Evolutionary conservation across 495 filamentous ascomycete species (phyloP).

Genomic region (Penicillium argentinense): DNA sequence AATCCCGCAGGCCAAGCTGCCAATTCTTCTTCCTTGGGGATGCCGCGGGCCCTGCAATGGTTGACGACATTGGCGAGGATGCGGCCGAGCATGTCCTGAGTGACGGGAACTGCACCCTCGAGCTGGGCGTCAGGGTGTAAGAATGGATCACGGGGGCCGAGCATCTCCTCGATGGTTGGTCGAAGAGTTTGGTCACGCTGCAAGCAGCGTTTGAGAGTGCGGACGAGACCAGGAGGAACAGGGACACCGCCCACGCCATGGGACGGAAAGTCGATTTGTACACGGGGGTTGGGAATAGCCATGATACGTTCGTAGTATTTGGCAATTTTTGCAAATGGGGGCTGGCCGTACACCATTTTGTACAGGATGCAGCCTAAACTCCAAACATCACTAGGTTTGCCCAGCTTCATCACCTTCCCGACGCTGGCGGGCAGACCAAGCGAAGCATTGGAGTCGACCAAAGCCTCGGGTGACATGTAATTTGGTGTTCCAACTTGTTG

Average conservation of each 20-base stretch:
- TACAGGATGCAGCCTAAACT: conserved; percentile 93
- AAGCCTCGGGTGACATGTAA: conserved; percentile 95
- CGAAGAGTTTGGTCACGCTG: conserved; percentile 73
- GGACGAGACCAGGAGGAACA: conserved; percentile 68
- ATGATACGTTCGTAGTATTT: conserved; percentile 72
- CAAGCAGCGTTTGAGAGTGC: conserved; percentile 76
- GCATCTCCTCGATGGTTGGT: conserved; percentile 74
- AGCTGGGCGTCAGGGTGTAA: conserved; percentile 69
- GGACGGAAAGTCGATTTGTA: conserved; percentile 78
- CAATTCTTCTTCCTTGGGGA: conserved; percentile 71
- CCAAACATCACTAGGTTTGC: conserved; percentile 95
- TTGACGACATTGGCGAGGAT: conserved; percentile 77
- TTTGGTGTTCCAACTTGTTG: conserved; percentile 94
- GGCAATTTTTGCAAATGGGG: conserved; percentile 88
- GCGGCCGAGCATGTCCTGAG: conserved; percentile 70
- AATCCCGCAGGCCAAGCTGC: conserved; percentile 67
- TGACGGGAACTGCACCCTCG: conserved; percentile 68
- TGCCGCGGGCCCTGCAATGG: conserved; percentile 63
- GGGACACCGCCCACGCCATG: conserved; percentile 69
- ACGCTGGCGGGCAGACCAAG: conserved; percentile 54
- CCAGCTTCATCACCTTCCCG: conserved; percentile 87
- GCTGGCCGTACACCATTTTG: conserved; percentile 93
- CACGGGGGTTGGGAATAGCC: conserved; percentile 86
- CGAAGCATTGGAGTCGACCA: conserved; percentile 80
- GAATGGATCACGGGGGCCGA: conserved; percentile 72